phyloP scores from a whole-genome alignment of 805 yeast genomes.

The Wickerhamomyces hampshirensis region DNA sequence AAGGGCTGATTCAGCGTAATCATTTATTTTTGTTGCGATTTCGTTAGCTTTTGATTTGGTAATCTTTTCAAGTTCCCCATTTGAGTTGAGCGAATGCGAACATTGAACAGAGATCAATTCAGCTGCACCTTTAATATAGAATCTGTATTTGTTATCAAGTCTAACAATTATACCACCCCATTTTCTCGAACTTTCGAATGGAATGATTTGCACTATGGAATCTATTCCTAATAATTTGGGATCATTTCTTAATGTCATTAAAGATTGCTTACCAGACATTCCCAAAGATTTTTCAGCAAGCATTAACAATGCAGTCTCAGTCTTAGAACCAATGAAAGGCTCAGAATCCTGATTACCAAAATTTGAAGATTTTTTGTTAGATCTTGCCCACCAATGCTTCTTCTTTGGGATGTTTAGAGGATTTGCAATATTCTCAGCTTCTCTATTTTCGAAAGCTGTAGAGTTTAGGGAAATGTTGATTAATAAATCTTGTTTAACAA shows the following conservation, averaged over 20 bases:
- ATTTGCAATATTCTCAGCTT: slow-evolving; percentile 19
- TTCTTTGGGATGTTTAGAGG: slow-evolving; percentile 23
- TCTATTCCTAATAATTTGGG: slow-evolving; percentile 27
- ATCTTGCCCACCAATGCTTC: slow-evolving; percentile 16
- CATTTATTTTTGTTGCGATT: slow-evolving; percentile 40
- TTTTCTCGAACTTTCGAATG: slow-evolving; percentile 89
- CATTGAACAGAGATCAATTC: slow-evolving; percentile 74
- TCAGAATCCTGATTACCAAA: slow-evolving; percentile 31
- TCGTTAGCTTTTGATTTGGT: slow-evolving; percentile 26
- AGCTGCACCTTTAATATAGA: slow-evolving; percentile 90
- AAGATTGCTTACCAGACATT: slow-evolving; percentile 23
- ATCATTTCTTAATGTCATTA: slow-evolving; percentile 43
- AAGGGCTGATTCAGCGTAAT: slow-evolving; percentile 72
- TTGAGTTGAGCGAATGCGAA: slow-evolving; percentile 31
- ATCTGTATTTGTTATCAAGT: slow-evolving; percentile 41
- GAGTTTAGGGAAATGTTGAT: slow-evolving; percentile 75
- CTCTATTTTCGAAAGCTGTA: slow-evolving; percentile 80
- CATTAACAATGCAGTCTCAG: slow-evolving; percentile 82
- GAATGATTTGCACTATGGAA: slow-evolving; percentile 63
- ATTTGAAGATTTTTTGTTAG: slow-evolving; percentile 3
- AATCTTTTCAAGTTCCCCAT: slow-evolving; percentile 21
- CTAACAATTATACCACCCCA: slow-evolving; percentile 82
- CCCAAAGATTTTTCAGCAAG: slow-evolving; percentile 58
- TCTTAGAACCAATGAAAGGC: slow-evolving; percentile 84
- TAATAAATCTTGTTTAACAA: slow-evolving; percentile 25